Percentiles rank a stretch among this genome's conserved stretches.
phyloP scores from a whole-genome alignment of 73 alveolate genomes.

The Paramecium pentaurelia region DNA sequence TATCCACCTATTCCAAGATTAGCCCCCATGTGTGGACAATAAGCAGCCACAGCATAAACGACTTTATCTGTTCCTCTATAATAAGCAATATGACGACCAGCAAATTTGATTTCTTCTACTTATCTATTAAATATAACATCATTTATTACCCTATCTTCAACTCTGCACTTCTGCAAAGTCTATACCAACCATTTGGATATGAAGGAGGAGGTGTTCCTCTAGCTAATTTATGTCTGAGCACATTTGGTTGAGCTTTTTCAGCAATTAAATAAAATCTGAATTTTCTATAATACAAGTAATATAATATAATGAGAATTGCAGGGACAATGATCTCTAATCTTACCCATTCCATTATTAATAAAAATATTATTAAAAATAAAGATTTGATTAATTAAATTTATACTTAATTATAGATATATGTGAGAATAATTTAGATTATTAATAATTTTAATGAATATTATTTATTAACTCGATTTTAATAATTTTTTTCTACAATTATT shows the following conservation, averaged over 20 bases:
- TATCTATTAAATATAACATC: background rate
- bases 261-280: background rate
- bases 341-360: background rate
- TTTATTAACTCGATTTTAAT: background rate
- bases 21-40: slow-evolving; percentile 72
- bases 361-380: background rate
- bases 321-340: background rate
- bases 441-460: background rate
- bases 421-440: background rate
- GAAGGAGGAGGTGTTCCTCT: slow-evolving; percentile 44
- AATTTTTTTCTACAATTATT: background rate
- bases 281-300: background rate
- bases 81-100: slow-evolving; percentile 58
- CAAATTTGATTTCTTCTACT: slow-evolving; percentile 17
- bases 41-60: slow-evolving; percentile 67
- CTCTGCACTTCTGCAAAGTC: background rate
- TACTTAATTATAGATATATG: background rate
- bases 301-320: background rate
- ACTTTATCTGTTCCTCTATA: slow-evolving; percentile 64
- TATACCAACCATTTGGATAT: slow-evolving; percentile 43
- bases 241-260: background rate
- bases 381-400: background rate
- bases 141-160: background rate
- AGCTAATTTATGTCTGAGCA: background rate
- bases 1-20: slow-evolving; percentile 67